Evolutionary conservation across 106 monocot genomes (phyloP), one percentile per base, ranked within the genome.

Genomic region (Triglochin maritima): DNA sequence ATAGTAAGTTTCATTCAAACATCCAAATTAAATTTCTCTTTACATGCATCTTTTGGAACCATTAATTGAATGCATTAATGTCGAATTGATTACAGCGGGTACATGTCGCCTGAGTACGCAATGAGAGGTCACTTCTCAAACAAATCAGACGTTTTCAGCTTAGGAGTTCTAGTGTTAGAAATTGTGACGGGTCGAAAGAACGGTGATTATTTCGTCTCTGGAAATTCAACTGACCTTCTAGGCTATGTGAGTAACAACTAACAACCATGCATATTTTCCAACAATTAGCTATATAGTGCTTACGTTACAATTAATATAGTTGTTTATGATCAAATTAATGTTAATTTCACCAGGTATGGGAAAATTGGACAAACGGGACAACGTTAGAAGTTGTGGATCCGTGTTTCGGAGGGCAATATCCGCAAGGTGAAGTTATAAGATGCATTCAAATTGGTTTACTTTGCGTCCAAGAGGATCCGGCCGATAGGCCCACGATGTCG

Each of bases 81-180:
- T 8, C 17, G 3, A n/a, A n/a, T n/a, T n/a, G n/a, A 17, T 48
- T 66, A 29, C 81, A 86, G 86, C 46, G 86, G 85, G 51, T 85
- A 85, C 57, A 77, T 85, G 85, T 75, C 85, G 10, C 85, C 85
- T 6, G 85, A 82, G 57, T 85, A 79, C 64, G 82, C 65, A 5
- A 65, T 68, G 15, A 64, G 65, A 60, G 85, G 85, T 0, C 47
- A 56, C 5, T 81, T 81, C 59, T 85, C 85, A 0, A 59, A 58
- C 43, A 85, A 85, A 62, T 85, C 78, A 0, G 85, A 85, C 43
- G 85, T 79, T 5, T 85, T 70, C 45, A 85, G 85, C 76, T 82
- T 79, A 41, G 86, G 86, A n/a, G 77, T 86, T 63, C 62, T 86
- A 1, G 47, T 79, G 2, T 54, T 86, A 8, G 86, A 86, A 71